Base-by-base conservation (phyloP, 2,329 filamentous ascomycete species). In the Colletotrichum spinosum region DNA sequence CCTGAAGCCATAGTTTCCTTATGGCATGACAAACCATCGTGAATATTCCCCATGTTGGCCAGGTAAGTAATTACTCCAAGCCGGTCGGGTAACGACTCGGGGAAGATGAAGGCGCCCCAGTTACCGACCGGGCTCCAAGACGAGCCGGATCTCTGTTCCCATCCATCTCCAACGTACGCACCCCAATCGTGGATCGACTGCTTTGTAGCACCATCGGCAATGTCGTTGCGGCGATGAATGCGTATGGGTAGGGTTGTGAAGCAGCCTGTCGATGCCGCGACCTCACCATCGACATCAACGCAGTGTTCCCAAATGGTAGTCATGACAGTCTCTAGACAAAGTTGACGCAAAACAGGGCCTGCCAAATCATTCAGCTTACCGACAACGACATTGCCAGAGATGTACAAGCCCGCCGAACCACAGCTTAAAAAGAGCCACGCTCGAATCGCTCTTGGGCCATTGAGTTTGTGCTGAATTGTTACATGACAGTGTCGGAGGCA, bases 81-180 rank as follows among this genome's bases (percentile, higher is more conserved):
- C 5, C 60, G 54, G 9, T 59, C 60, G 9, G 55, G 55, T 8
- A 58, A 48, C 4, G 60, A 51, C 41, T 63, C 60, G 1, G 60
- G 60, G n/a, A 58, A 63, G 4, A 63, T 63, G 37, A 63, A 58
- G 7, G 60, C 48, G n/a, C 48, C 46, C 60, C 60, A 63, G 7
- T 63, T 59, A 6, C 54, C 60, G 4, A 63, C 60, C 2, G 54
- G 48, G 12, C 54, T 58, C 54, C 48, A 63, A 0, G 60, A 63
- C 8, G 55, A 63, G 8, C 53, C 54, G 4, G 60, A 58, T 8
- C 37, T 59, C 3, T 53, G 13, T 15, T 63, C 60, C 55, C 60
- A 58, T 10, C 60, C 60, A 10, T 63, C 54, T 4, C 60, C 39
- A 0, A 63, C 25, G 7, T 46, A 34, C 2, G 17, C 41, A 2